phyloP scores from a whole-genome alignment of 345 rosid species.

The Balakata baccata region DNA sequence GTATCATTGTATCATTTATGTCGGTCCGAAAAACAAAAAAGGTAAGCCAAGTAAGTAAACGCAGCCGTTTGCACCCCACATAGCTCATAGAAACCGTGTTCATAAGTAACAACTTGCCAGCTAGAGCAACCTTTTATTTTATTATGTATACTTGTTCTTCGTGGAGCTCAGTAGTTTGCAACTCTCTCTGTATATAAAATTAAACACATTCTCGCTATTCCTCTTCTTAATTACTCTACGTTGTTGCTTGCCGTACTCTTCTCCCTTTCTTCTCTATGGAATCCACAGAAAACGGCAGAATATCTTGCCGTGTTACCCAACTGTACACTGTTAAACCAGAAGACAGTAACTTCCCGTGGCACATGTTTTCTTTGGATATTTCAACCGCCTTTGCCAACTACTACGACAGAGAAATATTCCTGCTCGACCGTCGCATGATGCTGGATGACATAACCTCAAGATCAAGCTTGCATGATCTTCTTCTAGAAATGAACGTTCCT shows the following conservation, averaged over 20 bases:
- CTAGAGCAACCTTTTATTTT: too few relatives aligned
- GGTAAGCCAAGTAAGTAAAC: too few relatives aligned
- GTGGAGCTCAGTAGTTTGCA: too few relatives aligned
- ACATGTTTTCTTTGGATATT: not conserved
- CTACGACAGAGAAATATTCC: not conserved
- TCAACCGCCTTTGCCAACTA: not conserved
- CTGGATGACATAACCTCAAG: not conserved
- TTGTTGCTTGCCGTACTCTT: too few relatives aligned
- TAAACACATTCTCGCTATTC: too few relatives aligned
- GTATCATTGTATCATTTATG: too few relatives aligned
- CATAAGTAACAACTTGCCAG: too few relatives aligned
- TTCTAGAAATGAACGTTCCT: conserved; percentile 8
- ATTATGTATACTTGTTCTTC: too few relatives aligned
- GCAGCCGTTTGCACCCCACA: too few relatives aligned
- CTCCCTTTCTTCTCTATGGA: not conserved
- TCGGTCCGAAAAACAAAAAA: too few relatives aligned
- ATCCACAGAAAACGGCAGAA: not conserved
- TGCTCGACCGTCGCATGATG: not conserved
- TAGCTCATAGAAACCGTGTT: too few relatives aligned
- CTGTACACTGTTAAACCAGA: not conserved
- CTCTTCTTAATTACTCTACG: not conserved
- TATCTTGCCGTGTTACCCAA: not conserved
- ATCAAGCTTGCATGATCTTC: not conserved
- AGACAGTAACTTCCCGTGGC: not conserved
- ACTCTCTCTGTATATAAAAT: too few relatives aligned